Percentiles rank a stretch among this genome's conserved stretches.
These are phyloP conservation scores for Conidiobolus incongruus DNA, from an alignment of 371 early-diverging fungal species.

Conservation along the genomic window DNA sequence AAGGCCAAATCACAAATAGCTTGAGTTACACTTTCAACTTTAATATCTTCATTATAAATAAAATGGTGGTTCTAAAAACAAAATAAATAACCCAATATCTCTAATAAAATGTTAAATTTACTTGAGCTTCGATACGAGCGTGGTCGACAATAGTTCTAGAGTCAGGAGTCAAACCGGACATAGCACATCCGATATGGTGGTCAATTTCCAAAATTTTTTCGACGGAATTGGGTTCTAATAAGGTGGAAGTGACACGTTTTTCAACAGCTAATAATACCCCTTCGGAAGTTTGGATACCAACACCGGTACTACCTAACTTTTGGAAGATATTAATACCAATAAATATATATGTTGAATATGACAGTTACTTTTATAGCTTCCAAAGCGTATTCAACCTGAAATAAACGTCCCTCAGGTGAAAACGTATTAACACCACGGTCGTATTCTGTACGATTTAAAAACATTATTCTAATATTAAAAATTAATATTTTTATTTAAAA, in stretches of 20 bases:
- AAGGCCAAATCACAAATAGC: conserved; percentile 92
- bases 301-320: conserved; percentile 93
- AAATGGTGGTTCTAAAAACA: conserved; percentile 67
- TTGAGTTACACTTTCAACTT: conserved; percentile 91
- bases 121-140: conserved; percentile 88
- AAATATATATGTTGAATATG: no score
- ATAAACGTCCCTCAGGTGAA: conserved; percentile 95
- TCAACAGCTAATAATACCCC: conserved; percentile 93
- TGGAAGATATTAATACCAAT: no score
- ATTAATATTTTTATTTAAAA: no score
- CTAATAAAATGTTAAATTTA: conserved; percentile 10
- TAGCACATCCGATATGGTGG: conserved; percentile 82
- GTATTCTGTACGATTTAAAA: conserved; percentile 74
- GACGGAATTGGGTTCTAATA: conserved; percentile 82
- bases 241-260: conserved; percentile 80
- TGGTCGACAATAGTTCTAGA: conserved; percentile 93
- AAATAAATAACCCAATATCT: neutral
- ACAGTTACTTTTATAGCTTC: conserved; percentile 93
- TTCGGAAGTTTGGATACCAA: conserved; percentile 84
- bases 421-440: conserved; percentile 98
- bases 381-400: no score
- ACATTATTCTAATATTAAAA: no score
- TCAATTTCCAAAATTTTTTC: conserved; percentile 96
- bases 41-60: conserved; percentile 82
- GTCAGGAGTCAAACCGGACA: conserved; percentile 94